Conservation (phyloP, 345 rosid species). For the Schrenkiella parvula region DNA sequence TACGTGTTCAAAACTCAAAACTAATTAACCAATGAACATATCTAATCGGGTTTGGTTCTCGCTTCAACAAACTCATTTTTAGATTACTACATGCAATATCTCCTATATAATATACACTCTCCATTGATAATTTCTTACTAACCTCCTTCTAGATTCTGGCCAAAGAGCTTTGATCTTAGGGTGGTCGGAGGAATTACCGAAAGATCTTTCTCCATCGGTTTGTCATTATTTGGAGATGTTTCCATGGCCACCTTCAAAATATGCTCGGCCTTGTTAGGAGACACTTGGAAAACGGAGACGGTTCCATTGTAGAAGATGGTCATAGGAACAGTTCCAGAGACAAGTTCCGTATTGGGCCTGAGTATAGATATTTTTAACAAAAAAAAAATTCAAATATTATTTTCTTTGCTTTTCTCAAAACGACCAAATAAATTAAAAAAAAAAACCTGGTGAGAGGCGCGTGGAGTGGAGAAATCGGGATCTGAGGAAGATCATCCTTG, state of each 20-base stretch:
- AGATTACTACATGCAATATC: not conserved
- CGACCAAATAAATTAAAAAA: not conserved
- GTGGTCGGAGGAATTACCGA: constrained; percentile 22
- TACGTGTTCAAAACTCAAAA: not conserved
- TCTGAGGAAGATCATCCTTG: constrained; percentile 28
- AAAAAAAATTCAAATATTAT: not conserved
- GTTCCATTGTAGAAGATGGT: constrained; percentile 91
- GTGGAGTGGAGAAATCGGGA: constrained; percentile 37
- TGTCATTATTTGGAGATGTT: constrained; percentile 33
- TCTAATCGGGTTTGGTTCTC: no score
- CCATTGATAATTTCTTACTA: not conserved
- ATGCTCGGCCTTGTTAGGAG: constrained; percentile 56
- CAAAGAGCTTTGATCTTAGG: constrained; percentile 44
- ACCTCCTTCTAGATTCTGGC: constrained; percentile 57
- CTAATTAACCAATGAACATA: no score
- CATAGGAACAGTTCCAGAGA: constrained; percentile 52
- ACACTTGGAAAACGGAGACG: constrained; percentile 61
- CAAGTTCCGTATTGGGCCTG: constrained; percentile 34
- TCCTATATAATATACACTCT: no score
- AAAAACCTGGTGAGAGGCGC: constrained; percentile 40
- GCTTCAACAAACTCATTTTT: not conserved
- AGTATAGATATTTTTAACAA: not conserved
- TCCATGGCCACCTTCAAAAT: constrained; percentile 59
- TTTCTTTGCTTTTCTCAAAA: not conserved
- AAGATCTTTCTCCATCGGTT: constrained; percentile 22